phyloP scores from a whole-genome alignment of 2,329 filamentous ascomycete genomes.

The Colletotrichum tropicicola region DNA sequence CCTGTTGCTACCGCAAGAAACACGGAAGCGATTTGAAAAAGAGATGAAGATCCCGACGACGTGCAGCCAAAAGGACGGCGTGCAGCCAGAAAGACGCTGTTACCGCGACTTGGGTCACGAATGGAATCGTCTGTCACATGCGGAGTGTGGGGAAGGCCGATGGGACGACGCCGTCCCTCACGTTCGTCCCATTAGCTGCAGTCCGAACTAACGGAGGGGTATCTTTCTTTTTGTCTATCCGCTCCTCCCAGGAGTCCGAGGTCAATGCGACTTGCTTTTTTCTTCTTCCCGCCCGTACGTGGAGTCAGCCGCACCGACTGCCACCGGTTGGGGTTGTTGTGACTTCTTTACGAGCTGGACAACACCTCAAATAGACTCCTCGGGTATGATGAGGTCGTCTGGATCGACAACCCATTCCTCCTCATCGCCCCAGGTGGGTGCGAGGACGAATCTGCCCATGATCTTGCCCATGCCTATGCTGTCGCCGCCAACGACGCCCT shows the following conservation, averaged over 20 bases:
- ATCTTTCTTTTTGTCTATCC: conserved; percentile 26
- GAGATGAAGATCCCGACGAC: no score
- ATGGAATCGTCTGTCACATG: neutral
- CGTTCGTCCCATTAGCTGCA: conserved; percentile 20
- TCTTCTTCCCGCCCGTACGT: neutral
- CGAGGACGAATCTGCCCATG: conserved; percentile 68
- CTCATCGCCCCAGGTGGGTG: conserved; percentile 66
- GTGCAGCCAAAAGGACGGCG: no score
- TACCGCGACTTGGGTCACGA: conserved; percentile 11
- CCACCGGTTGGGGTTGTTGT: neutral
- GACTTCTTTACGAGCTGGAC: no score
- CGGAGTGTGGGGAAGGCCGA: conserved; percentile 30
- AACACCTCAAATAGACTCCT: neutral
- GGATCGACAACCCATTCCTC: conserved; percentile 61
- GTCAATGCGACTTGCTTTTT: neutral
- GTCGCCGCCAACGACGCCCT: conserved; percentile 54
- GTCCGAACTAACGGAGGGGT: conserved; percentile 24
- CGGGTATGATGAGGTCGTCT: conserved; percentile 37
- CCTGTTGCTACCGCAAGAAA: no score
- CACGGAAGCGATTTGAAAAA: no score
- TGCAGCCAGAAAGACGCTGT: no score
- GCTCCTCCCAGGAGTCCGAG: neutral
- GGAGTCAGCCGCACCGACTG: neutral
- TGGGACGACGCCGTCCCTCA: conserved; percentile 15
- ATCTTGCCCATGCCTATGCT: conserved; percentile 71